Evolutionary conservation across 2,329 filamentous ascomycete genomes (phyloP), one percentile per base, ranked within the genome.

Genomic region (Aspergillus sp.): DNA sequence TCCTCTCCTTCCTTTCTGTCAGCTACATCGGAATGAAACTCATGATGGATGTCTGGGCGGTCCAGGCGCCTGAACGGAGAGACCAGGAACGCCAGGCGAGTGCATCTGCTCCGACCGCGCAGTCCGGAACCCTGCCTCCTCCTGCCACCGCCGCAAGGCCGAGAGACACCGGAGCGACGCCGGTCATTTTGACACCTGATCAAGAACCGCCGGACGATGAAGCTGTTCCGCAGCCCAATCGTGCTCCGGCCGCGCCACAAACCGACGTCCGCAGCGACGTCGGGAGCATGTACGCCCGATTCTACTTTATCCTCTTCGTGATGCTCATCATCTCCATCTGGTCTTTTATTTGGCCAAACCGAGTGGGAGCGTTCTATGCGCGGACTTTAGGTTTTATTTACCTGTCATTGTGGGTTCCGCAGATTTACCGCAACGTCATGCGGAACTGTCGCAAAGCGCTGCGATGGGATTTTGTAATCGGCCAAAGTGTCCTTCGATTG

Each of bases 391-490:
- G 75, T 2, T 76, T 89, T 47, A 44, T 73, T 33, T 95, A 95
- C 54, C 74, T 95, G 27, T 94, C 88, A 13, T 80, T 95, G 53
- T 96, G 89, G 89, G 55, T 79, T 1, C 89, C 91, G 0, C 91
- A 98, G 57, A 93, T 96, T 45, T 75, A 82, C 52, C 83, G 91
- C 41, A 98, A 98, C 56, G 70, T 82, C 33, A 77, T 84, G 60
- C 83, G 89, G 33, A 95, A 95, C 60, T 94, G 86, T 58, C 84
- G 88, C 25, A 84, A 83, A 48, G 88, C 89, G 1, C 69, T 96
- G n/a, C 74, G 80, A 3, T 95, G 88, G 86, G 81, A 82, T 38
- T 98, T 93, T 53, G 81, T 94, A 35, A 53, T 86, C 14, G 88
- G 86, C 2, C 84, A 94, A 57, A 91, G 83, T 29, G 48, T 80